Evolutionary conservation across 2,329 filamentous ascomycete genomes (phyloP).

Genomic region (Fusarium guadeloupense): DNA sequence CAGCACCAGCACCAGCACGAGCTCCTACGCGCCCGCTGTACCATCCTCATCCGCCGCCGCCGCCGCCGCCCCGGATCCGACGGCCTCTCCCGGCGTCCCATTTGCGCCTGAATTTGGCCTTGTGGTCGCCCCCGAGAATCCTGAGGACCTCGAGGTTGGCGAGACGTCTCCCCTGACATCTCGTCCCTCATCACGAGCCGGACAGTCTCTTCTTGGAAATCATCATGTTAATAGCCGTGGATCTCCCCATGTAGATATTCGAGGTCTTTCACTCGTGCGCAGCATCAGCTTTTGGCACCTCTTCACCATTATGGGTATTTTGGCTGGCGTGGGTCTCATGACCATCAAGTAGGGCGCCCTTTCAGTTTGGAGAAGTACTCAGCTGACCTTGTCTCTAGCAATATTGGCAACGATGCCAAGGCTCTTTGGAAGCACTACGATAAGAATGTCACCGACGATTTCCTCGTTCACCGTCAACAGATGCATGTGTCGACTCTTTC

Average conservation of each 20-base stretch:
- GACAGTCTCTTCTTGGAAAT: constrained; percentile 63
- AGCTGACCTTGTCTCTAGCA: constrained; percentile 62
- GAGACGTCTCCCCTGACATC: constrained; percentile 87
- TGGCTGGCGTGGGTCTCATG: constrained; percentile 95
- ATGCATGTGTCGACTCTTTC: constrained; percentile 97
- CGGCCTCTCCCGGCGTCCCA: constrained; percentile 39
- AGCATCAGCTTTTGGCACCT: constrained; percentile 89
- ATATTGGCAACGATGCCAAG: constrained; percentile 90
- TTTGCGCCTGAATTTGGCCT: constrained; percentile 43
- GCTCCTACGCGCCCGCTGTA: constrained; percentile 32
- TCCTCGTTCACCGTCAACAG: constrained; percentile 83
- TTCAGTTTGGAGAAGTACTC: not conserved
- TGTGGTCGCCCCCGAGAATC: constrained; percentile 38
- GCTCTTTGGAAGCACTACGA: constrained; percentile 91
- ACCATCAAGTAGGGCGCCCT: constrained; percentile 84
- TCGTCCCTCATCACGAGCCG: constrained; percentile 61
- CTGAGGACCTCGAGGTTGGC: constrained; percentile 60
- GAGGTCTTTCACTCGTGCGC: constrained; percentile 78
- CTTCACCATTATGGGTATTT: constrained; percentile 86
- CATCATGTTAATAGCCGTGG: constrained; percentile 75
- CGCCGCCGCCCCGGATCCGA: constrained; percentile 28
- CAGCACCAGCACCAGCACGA: constrained; percentile 39
- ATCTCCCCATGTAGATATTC: constrained; percentile 88
- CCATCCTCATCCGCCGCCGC: constrained; percentile 30
- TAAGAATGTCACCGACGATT: constrained; percentile 73